Base-by-base conservation (phyloP, 2,329 filamentous ascomycete species). In the Ceratocystis huliohia region DNA sequence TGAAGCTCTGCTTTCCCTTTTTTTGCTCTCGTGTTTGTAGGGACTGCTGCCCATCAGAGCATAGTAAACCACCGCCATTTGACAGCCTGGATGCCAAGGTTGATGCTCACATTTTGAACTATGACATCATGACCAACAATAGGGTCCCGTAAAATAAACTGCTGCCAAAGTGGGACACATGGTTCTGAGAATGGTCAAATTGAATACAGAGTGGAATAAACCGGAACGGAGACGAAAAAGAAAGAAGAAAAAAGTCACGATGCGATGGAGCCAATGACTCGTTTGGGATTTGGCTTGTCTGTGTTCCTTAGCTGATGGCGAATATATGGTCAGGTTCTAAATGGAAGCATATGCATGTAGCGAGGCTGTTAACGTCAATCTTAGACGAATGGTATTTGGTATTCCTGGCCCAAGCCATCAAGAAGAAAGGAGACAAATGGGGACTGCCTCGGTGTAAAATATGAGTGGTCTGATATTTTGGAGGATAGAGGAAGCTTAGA, bases 271-370 rank as follows among this genome's bases (percentile, higher is more conserved):
- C 56, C 56, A 37, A n/a, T 59, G 25, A 33, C 25, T 33, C 4
- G 53, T 37, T 30, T 20, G 56, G 15, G 28, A 25, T 33, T 37
- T 59, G 56, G 56, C 56, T 5, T 37, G 56, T 59, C 28, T 33
- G 28, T 25, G 56, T n/a, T 37, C 28, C 56, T 59, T 59, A 59
- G 15, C 56, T n/a, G 56, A 30, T 37, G 56, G 22, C 56, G 33
- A 37, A 37, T 59, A 59, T 59, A 59, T 59, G 28, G 28, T 59
- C 56, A 8, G 56, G 30, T 37, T 59, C 56, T 59, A n/a, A 37
- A 59, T 59, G 33, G 56, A 59, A 59, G 56, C 56, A 33, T 25
- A 37, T 37, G 56, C 28, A 37, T 37, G 33, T 28, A 37, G 33
- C 28, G 22, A 20, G 15, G 33, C 13, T 30, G 28, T 20, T 59